These are phyloP conservation scores for Beta vulgaris DNA, from an alignment of 148 eudicot genomes.

Conservation along the genomic window DNA sequence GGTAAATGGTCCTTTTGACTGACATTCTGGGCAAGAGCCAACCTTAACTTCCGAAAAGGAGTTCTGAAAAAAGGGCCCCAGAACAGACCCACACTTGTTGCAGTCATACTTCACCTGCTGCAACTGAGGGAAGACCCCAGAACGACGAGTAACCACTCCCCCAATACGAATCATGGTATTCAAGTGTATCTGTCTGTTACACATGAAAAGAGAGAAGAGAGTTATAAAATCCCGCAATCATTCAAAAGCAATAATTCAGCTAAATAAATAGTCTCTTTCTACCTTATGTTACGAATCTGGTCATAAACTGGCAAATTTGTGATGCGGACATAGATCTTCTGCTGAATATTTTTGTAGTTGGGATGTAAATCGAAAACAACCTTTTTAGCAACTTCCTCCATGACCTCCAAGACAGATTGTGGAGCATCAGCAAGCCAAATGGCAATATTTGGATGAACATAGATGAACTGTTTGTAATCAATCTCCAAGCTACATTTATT, in stretches of 20 bases:
- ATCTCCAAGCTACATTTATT: constrained; percentile 95
- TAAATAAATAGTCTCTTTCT: neutral
- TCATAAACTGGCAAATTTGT: constrained; percentile 91
- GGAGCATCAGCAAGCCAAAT: constrained; percentile 99
- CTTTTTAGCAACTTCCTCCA: constrained; percentile 92
- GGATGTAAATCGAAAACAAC: constrained; percentile 84
- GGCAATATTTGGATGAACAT: constrained; percentile 84
- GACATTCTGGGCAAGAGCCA: constrained; percentile 99
- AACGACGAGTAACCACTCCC: constrained; percentile 93
- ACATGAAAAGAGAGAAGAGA: constrained; percentile 8
- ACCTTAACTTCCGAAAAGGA: constrained; percentile 93
- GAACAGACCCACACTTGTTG: constrained; percentile 79
- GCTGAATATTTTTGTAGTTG: constrained; percentile 83
- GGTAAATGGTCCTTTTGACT: constrained; percentile 92
- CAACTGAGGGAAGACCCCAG: constrained; percentile 95
- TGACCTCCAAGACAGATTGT: constrained; percentile 92
- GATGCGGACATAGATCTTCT: constrained; percentile 78
- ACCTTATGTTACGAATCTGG: constrained; percentile 96
- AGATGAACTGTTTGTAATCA: constrained; percentile 85
- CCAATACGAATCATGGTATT: constrained; percentile 97
- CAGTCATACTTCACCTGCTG: constrained; percentile 97
- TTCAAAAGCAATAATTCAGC: neutral
- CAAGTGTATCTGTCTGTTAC: constrained; percentile 83
- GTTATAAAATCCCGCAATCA: neutral
- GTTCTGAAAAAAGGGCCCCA: constrained; percentile 93